Percentiles rank a stretch among this genome's conserved stretches.
Evolutionary conservation across 2,329 filamentous ascomycete species (phyloP).

Genomic region (Mycogone perniciosa): DNA sequence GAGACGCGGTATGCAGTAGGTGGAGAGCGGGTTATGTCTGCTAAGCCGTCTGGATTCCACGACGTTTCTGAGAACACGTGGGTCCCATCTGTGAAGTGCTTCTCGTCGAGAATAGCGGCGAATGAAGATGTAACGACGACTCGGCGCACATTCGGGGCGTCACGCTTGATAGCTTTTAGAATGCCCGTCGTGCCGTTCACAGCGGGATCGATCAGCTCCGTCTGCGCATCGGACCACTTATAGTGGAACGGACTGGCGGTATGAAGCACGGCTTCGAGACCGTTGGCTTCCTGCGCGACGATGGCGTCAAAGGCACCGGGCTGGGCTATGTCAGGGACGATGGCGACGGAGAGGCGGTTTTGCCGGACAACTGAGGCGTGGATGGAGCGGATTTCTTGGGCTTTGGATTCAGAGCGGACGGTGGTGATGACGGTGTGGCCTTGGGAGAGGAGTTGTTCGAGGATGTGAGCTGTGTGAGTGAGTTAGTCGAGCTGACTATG

Average conservation of each 20-base stretch:
- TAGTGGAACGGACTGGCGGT: conserved; percentile 56
- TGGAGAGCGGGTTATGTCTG: conserved; percentile 34
- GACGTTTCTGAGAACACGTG: conserved; percentile 40
- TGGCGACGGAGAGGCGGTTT: conserved; percentile 42
- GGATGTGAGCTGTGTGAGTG: conserved; percentile 40
- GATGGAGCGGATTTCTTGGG: conserved; percentile 38
- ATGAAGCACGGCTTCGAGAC: conserved; percentile 52
- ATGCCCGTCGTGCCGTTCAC: conserved; percentile 60
- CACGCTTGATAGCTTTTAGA: conserved; percentile 59
- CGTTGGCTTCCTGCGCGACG: conserved; percentile 35
- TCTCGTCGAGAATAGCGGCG: conserved; percentile 42
- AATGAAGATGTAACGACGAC: conserved; percentile 59
- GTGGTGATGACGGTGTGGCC: conserved; percentile 50
- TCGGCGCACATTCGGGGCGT: conserved; percentile 56
- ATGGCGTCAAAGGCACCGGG: conserved; percentile 67
- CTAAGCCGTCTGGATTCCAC: conserved; percentile 49
- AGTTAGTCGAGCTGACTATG: not conserved
- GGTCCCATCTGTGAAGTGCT: conserved; percentile 30
- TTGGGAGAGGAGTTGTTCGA: conserved; percentile 46
- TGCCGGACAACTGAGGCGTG: conserved; percentile 38
- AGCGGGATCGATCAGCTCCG: conserved; percentile 52
- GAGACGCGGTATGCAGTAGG: conserved; percentile 47
- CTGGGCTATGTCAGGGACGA: conserved; percentile 73
- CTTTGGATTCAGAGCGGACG: conserved; percentile 49
- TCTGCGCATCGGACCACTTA: conserved; percentile 43